Evolutionary conservation across 108 stramenopile species (phyloP), one percentile per base, ranked within the genome.

Genomic region (Asterionellopsis glacialis): DNA sequence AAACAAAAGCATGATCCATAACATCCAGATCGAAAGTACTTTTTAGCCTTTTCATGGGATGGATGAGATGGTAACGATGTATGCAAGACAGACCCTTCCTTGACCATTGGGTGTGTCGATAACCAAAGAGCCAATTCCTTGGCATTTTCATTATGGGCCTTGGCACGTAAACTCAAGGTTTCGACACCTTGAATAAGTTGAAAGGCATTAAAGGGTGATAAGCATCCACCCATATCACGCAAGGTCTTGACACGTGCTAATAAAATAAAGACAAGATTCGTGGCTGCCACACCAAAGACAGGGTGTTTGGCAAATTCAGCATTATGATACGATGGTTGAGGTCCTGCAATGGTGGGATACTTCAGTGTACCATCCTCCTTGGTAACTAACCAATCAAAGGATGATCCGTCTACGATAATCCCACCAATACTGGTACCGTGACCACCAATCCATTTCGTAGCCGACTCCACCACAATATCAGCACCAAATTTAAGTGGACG

Each of bases 361-460:
- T 91, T 95, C 26, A 86, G 88, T 15, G 75, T 75, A 22, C 72
- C 74, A 7, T 33, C 33, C 7, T 33, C 33, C 33, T 33, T 33
- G 5, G 33, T 33, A 2, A 33, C 33, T 5, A 33, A 7, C 94
- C 94, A 95, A 51, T 75, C 52, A 70, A 95, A 95, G 0, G 93
- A 93, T 42, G 94, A 94, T 38, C 18, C 21, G 58, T 87, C 82
- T 4, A 90, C 83, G 65, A 90, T 73, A 13, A 88, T 82, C 24
- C 85, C 87, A 38, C 82, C 84, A 23, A 92, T 52, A 58, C 70
- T 66, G 16, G 81, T 67, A 15, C 87, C 91, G 63, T 93, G 87
- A 24, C 96, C 96, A 39, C 93, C 91, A 23, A 82, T 64, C 96
- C 96, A 97, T 63, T 97, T 97, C 44, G 96, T 95, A 33, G 74